phyloP scores from a whole-genome alignment of 1,284 basidiomycete genomes.

The Takashimella tepidaria region DNA sequence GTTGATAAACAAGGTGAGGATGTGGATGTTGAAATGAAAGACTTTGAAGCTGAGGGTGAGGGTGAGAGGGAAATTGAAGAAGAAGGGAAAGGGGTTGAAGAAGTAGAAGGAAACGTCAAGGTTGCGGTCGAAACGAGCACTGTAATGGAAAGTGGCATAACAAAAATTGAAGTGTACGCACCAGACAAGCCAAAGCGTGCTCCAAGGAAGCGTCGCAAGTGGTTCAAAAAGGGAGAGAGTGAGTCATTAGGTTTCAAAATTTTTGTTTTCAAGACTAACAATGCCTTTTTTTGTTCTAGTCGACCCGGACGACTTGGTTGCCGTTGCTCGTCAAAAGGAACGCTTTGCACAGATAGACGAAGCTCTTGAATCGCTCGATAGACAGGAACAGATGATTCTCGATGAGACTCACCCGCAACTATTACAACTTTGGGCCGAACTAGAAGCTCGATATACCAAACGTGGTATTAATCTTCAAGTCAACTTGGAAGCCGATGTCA shows the following conservation, averaged over 20 bases:
- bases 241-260: constrained; percentile 13
- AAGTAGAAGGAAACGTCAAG: neutral
- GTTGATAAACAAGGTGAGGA: no score
- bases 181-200: constrained; percentile 18
- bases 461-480: constrained; percentile 11
- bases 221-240: constrained; percentile 41
- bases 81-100: neutral
- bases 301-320: constrained; percentile 41
- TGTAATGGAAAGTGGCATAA: no score
- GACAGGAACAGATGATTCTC: constrained; percentile 25
- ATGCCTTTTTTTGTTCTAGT: constrained; percentile 18
- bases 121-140: neutral
- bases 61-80: neutral
- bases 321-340: constrained; percentile 34
- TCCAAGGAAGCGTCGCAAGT: constrained; percentile 36
- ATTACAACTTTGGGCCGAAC: constrained; percentile 25
- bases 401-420: constrained; percentile 26
- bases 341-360: constrained; percentile 18
- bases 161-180: constrained; percentile 1
- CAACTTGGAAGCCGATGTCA: constrained; percentile 9
- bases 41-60: neutral
- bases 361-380: constrained; percentile 30
- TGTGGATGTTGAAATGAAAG: no score
- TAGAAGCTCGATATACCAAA: constrained; percentile 21
- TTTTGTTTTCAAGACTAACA: neutral